phyloP scores from a whole-genome alignment of 148 eudicot species.

The Camellia sinensis region DNA sequence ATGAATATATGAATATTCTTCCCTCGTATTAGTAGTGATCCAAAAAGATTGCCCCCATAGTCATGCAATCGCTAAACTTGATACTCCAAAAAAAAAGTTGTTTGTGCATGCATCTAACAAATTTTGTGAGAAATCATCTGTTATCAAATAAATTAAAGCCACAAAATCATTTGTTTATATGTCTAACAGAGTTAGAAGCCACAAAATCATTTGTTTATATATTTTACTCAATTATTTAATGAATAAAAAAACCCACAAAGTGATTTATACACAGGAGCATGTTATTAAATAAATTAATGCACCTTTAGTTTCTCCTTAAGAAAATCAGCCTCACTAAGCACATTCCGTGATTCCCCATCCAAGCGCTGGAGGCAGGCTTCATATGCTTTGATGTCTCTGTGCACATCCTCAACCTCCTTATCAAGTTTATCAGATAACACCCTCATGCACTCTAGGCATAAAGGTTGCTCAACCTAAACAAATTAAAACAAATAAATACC shows the following conservation, averaged over 20 bases:
- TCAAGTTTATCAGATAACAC: constrained; percentile 93
- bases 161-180: neutral
- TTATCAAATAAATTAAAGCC: neutral
- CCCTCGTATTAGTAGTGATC: neutral
- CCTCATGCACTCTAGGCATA: constrained; percentile 98
- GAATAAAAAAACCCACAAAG: neutral
- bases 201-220: neutral
- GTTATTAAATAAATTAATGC: constrained; percentile 14
- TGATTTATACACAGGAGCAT: constrained; percentile 11
- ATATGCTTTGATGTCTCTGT: constrained; percentile 81
- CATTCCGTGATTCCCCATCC: constrained; percentile 74
- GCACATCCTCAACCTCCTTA: constrained; percentile 95
- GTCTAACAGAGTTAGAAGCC: neutral
- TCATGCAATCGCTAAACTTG: neutral
- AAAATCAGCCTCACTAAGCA: constrained; percentile 91
- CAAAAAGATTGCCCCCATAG: constrained; percentile 1
- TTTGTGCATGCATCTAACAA: neutral
- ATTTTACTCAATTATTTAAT: neutral
- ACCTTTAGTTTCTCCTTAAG: constrained; percentile 93
- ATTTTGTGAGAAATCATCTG: neutral
- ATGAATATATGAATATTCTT: neutral
- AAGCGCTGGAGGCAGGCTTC: constrained; percentile 83
- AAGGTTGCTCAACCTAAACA: constrained; percentile 83
- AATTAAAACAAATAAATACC: neutral
- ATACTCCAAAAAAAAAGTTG: neutral